Evolutionary conservation across 2,329 filamentous ascomycete genomes (phyloP).

Genomic region (Hypoxylon sp.): DNA sequence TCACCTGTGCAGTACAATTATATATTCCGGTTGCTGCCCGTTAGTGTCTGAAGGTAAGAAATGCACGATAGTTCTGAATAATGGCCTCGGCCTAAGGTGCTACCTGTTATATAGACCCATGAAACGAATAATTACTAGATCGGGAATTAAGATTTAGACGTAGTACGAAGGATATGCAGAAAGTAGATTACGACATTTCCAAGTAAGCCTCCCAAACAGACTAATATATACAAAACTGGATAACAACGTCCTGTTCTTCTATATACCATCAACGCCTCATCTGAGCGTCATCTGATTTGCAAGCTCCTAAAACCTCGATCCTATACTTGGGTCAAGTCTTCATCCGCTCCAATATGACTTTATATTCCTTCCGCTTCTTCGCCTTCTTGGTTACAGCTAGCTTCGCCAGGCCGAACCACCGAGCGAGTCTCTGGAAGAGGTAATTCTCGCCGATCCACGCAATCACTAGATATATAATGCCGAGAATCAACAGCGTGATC

Average conservation of each 20-base stretch:
- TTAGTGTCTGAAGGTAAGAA: background rate
- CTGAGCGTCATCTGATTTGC: background rate
- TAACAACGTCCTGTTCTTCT: slow-evolving; percentile 1
- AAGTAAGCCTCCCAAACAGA: background rate
- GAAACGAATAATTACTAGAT: too few relatives aligned
- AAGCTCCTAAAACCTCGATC: background rate
- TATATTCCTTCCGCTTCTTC: slow-evolving; percentile 91
- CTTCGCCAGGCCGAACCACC: slow-evolving; percentile 74
- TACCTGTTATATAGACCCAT: too few relatives aligned
- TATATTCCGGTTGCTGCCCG: background rate
- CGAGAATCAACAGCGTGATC: slow-evolving; percentile 78
- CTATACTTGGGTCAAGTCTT: slow-evolving; percentile 52
- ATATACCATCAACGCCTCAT: background rate
- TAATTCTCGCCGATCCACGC: slow-evolving; percentile 81
- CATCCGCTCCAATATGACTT: slow-evolving; percentile 81
- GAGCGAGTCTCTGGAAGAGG: slow-evolving; percentile 78
- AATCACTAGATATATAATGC: slow-evolving; percentile 75
- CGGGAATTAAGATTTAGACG: background rate
- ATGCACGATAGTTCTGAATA: background rate
- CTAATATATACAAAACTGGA: slow-evolving; percentile 12
- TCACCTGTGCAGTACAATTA: background rate
- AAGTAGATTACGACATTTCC: background rate
- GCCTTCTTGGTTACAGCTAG: slow-evolving; percentile 68
- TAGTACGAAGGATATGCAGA: background rate
- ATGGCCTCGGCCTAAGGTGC: too few relatives aligned